Evolutionary conservation across 495 filamentous ascomycete genomes (phyloP), one percentile per base, ranked within the genome.

Genomic region (Lasiosphaeria hispida): DNA sequence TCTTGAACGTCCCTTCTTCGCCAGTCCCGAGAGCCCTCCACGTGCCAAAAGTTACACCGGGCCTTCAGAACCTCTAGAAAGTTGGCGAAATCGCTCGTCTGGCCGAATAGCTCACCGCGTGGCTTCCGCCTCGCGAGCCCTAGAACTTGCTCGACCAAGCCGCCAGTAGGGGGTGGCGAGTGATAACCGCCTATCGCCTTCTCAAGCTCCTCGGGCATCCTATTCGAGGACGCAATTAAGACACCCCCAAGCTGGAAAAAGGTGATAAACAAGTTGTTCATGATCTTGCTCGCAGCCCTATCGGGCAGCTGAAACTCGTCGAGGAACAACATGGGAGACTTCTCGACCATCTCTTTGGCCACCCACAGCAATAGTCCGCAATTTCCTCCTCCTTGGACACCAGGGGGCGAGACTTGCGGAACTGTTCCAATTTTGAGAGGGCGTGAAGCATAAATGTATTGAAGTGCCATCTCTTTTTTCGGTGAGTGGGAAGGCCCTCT

Each of bases 261-360:
- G 7, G 77, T 73, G n/a, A 85, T 86, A 59, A 90, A 80, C 15
- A 90, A 73, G 63, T 85, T 86, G 35, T 84, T 87, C 53, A 90
- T 68, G 18, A 89, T 86, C 64, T 89, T 89, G 50, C 81, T 83
- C 13, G 86, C 79, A 0, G 80, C 85, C 55, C 84, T 76, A 67
- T 89, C 87, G 0, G 87, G 87, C 11, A 90, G 71, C 62, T 91
- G 87, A 59, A 90, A 90, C 63, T 91, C 86, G 58, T 90, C 86
- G 1, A 90, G 70, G 49, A 90, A 91, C 2, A 90, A 67, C 52
- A 90, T 87, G 1, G 87, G 87, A 23, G 83, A 84, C 19, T 79
- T 82, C 60, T 84, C 75, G 10, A 87, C 78, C 69, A 87, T 77
- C 39, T 89, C 84, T 52, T 84, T 81, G 4, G 87, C 88, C 48